A percentile compares a stretch with the other conserved stretches of the same genome.
These are phyloP conservation scores for Shiraia sp. DNA, from an alignment of 2,329 filamentous ascomycete genomes.

Conservation along the genomic window DNA sequence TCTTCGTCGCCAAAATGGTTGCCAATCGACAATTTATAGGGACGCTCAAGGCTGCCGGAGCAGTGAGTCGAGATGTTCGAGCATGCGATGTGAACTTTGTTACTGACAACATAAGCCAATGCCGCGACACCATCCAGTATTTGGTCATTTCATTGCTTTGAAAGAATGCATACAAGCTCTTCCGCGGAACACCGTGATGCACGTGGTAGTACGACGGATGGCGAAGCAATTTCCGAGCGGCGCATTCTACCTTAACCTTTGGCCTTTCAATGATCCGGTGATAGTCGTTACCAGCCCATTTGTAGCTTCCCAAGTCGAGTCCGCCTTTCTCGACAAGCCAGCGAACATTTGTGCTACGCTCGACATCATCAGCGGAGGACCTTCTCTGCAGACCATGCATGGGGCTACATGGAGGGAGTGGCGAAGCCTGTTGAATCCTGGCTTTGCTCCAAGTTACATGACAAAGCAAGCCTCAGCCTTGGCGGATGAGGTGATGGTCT, in stretches of 20 bases:
- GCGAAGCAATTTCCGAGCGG: conserved; percentile 30
- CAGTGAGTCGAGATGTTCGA: conserved; percentile 2
- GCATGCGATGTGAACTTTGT: background rate
- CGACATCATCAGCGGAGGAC: conserved; percentile 2
- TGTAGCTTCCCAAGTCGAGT: conserved; percentile 13
- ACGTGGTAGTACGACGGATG: conserved; percentile 10
- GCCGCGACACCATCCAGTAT: conserved; percentile 13
- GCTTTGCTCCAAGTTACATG: conserved; percentile 50
- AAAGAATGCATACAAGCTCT: conserved; percentile 11
- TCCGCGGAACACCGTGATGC: conserved; percentile 10
- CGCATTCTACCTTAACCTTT: conserved; percentile 19
- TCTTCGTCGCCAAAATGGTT: conserved; percentile 4
- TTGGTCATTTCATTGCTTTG: conserved; percentile 15
- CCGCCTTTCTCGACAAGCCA: conserved; percentile 13
- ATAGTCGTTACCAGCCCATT: conserved; percentile 13
- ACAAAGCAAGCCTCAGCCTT: conserved; percentile 32
- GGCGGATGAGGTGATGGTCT: conserved; percentile 16
- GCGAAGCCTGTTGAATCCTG: conserved; percentile 22
- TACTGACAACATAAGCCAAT: conserved; percentile 13
- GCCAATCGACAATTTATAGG: conserved; percentile 7
- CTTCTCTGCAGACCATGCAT: conserved; percentile 15
- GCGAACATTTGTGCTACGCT: conserved; percentile 24
- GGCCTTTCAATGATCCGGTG: conserved; percentile 15
- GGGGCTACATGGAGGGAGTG: conserved; percentile 33
- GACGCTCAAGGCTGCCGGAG: conserved; percentile 3